These are phyloP conservation scores for Myotisia sp. DNA, from an alignment of 2,329 filamentous ascomycete genomes.

Conservation along the genomic window DNA sequence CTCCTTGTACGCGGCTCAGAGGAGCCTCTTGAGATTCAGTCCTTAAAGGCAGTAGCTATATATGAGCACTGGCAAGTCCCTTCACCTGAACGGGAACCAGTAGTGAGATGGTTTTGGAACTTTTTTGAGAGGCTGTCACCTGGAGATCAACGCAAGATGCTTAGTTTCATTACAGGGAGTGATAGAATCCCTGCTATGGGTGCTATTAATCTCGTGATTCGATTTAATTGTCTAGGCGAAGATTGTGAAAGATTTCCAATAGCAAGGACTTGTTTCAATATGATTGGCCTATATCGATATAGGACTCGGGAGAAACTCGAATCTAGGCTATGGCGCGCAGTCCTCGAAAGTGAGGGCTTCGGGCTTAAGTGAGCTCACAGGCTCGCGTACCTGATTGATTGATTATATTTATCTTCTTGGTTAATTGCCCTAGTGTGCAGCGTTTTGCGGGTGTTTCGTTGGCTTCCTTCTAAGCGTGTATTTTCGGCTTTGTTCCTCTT, in stretches of 20 bases:
- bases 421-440: too few relatives aligned
- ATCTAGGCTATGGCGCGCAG: conserved; percentile 64
- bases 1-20: conserved; percentile 73
- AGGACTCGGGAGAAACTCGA: conserved; percentile 51
- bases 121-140: conserved; percentile 54
- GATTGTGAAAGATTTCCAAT: conserved; percentile 65
- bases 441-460: too few relatives aligned
- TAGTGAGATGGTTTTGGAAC: conserved; percentile 79
- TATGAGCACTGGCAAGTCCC: conserved; percentile 64
- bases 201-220: conserved; percentile 62
- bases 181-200: conserved; percentile 84
- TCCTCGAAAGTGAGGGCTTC: conserved; percentile 85
- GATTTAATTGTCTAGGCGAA: conserved; percentile 59
- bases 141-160: conserved; percentile 57
- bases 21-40: conserved; percentile 63
- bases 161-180: conserved; percentile 80
- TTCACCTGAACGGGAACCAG: conserved; percentile 45
- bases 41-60: conserved; percentile 59
- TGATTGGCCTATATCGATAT: conserved; percentile 63
- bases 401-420: conserved; percentile 2
- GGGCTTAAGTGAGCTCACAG: conserved; percentile 54
- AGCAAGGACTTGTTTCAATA: conserved; percentile 84
- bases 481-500: too few relatives aligned
- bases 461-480: too few relatives aligned
- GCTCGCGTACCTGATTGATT: not conserved